phyloP scores from a whole-genome alignment of 805 yeast genomes.

The Candida nitratophila region DNA sequence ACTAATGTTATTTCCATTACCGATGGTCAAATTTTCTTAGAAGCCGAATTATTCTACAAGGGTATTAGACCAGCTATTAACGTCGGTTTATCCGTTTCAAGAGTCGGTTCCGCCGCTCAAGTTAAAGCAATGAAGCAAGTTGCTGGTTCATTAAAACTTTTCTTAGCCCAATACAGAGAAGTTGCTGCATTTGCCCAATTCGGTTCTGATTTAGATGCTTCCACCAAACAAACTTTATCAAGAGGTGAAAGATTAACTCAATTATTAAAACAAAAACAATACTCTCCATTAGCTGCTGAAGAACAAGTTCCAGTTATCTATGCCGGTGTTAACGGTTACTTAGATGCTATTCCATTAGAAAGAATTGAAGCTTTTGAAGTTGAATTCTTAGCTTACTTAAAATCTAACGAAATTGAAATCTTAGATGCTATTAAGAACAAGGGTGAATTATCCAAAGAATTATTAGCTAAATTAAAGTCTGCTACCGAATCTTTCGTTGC shows the following conservation, averaged over 20 bases:
- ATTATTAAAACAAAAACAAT: constrained; percentile 96
- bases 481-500: constrained; percentile 91
- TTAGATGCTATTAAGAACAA: constrained; percentile 75
- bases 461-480: constrained; percentile 78
- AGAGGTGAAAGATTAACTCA: constrained; percentile 99
- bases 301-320: constrained; percentile 97
- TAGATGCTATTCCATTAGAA: constrained; percentile 78
- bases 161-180: constrained; percentile 99
- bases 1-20: constrained; percentile 79
- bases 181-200: constrained; percentile 99
- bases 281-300: constrained; percentile 94
- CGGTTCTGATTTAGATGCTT: constrained; percentile 99
- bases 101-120: constrained; percentile 99
- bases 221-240: constrained; percentile 96
- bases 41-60: constrained; percentile 98
- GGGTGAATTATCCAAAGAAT: constrained; percentile 88
- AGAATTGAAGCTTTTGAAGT: constrained; percentile 88
- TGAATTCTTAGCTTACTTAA: constrained; percentile 86
- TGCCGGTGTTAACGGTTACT: constrained; percentile 99
- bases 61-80: constrained; percentile 99
- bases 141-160: constrained; percentile 99
- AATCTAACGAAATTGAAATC: constrained; percentile 82
- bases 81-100: constrained; percentile 99
- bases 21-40: constrained; percentile 42
- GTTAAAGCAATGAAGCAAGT: constrained; percentile 99